Base-by-base conservation (phyloP, 345 rosid species). In the Lepidium sativum region DNA sequence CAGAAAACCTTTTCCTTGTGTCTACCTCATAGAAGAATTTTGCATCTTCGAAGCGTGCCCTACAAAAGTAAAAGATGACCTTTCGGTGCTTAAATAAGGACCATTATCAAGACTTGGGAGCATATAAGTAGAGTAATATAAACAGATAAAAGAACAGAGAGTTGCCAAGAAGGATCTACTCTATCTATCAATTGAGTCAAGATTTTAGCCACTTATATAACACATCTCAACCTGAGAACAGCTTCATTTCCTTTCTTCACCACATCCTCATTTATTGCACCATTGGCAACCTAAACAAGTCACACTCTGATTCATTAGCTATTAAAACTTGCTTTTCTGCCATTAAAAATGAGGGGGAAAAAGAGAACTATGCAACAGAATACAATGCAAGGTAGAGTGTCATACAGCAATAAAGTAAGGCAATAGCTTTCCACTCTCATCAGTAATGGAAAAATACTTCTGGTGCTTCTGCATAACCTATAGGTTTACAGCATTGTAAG, bases 391-490 rank as follows among this genome's bases (percentile, higher is more conserved):
- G 44, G 61, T 65, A 54, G 67, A 65, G 49, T 49, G 74, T 54
- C 86, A 75, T 75, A 92, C 96, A 60, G 96, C 82, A 75, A 92
- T 86, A 76, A 92, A 92, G 76, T 80, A 82, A 53, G 97, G 98
- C 71, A 89, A 69, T 70, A 92, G 82, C 72, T 65, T 72, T 72
- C 97, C 96, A 60, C 40, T 70, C 64, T 74, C 84, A 78, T 88
- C 85, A 37, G 75, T 79, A 49, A 92, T 12, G 29, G 96, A 82
- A 67, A 92, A 85, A 79, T 88, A 92, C 76, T 88, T 92, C 80
- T 92, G 98, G 72, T 92, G 96, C 80, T 92, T 89, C 80, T 84
- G 92, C 98, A 92, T 89, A 51, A 92, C 98, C 98, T 89, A 83
- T 53, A 78, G 49, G 63, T 32, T 50, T 50, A 52, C 49, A 62